phyloP scores from a whole-genome alignment of 352 stramenopile genomes.

The Phytophthora quininea region DNA sequence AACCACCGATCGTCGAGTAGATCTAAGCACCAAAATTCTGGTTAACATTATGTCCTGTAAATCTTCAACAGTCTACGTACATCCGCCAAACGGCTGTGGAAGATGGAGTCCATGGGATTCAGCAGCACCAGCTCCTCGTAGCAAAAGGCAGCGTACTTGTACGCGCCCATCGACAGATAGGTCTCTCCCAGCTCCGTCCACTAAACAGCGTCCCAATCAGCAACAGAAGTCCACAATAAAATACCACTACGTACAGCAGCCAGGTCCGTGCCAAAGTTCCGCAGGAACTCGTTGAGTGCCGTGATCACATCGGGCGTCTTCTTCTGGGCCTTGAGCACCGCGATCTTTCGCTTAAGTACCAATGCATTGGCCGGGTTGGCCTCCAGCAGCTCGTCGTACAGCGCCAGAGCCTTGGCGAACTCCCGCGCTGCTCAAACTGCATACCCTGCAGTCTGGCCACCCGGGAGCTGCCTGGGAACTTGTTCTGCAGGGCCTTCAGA shows the following conservation, averaged over 20 bases:
- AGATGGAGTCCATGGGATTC: slow-evolving; percentile 72
- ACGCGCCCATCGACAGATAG: slow-evolving; percentile 58
- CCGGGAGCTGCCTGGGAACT: slow-evolving; percentile 68
- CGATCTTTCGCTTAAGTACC: slow-evolving; percentile 70
- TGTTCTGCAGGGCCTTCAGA: slow-evolving; percentile 49
- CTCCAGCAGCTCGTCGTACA: slow-evolving; percentile 66
- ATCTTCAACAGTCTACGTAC: slow-evolving; percentile 33
- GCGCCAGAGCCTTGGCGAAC: slow-evolving; percentile 55
- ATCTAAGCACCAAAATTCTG: slow-evolving; percentile 28
- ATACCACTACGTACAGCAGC: slow-evolving; percentile 41
- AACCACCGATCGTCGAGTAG: slow-evolving; percentile 66
- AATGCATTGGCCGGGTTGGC: slow-evolving; percentile 65
- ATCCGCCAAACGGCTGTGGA: slow-evolving; percentile 65
- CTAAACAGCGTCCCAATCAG: slow-evolving; percentile 24
- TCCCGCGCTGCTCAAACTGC: slow-evolving; percentile 63
- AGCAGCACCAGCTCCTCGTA: slow-evolving; percentile 78
- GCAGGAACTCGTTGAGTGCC: slow-evolving; percentile 65
- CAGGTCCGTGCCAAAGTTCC: slow-evolving; percentile 64
- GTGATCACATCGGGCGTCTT: slow-evolving; percentile 58
- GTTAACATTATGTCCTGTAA: background rate
- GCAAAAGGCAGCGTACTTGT: slow-evolving; percentile 69
- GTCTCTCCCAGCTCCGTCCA: slow-evolving; percentile 70
- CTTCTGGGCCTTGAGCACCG: slow-evolving; percentile 68
- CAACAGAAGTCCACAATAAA: slow-evolving; percentile 9
- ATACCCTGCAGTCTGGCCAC: slow-evolving; percentile 66